Evolutionary conservation across 495 filamentous ascomycete genomes (phyloP), one percentile per base, ranked within the genome.

Genomic region (Schizothecium vesticola): DNA sequence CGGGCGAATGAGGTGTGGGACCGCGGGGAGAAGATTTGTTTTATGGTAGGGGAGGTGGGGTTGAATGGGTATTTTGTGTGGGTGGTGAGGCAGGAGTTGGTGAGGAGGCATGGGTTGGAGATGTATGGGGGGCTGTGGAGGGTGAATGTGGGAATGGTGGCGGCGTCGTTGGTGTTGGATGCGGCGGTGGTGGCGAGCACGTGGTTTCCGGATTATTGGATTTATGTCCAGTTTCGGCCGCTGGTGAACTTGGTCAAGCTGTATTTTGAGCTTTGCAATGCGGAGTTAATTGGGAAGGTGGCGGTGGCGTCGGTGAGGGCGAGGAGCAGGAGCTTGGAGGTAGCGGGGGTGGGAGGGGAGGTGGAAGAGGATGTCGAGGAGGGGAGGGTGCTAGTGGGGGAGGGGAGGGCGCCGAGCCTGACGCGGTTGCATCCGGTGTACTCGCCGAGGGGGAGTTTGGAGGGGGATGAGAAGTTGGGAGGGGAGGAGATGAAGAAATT

Each of bases 231-330:
- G 76, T 82, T 83, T 67, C 79, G 82, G 29, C 81, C 80, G 12
- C 67, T 83, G n/a, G 76, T 76, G 19, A 82, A 83, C 67, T 79
- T 78, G 25, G 75, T 82, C 28, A 83, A 83, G 63, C 75, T 83
- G 24, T 76, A 80, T 70, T 80, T 83, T 65, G 81, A 83, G 69
- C 75, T 83, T 71, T 76, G 76, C 55, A 82, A 82, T 77, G 79
- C 81, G 1, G 73, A 76, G n/a, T 78, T 83, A 8, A 81, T 83
- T 64, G 59, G 59, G 8, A 59, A 64, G 33, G 63, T 72, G 6
- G 70, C 68, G 19, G 13, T 55, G 24, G 67, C 19, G 4, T 67
- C 65, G 22, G 59, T 29, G 9, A n/a, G 33, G 56, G 24, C 36
- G 33, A 24, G 31, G 24, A 7, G 33, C 21, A 36, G 22, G 31